phyloP scores from a whole-genome alignment of 179 eudicot genomes.

The Silene coronaria region DNA sequence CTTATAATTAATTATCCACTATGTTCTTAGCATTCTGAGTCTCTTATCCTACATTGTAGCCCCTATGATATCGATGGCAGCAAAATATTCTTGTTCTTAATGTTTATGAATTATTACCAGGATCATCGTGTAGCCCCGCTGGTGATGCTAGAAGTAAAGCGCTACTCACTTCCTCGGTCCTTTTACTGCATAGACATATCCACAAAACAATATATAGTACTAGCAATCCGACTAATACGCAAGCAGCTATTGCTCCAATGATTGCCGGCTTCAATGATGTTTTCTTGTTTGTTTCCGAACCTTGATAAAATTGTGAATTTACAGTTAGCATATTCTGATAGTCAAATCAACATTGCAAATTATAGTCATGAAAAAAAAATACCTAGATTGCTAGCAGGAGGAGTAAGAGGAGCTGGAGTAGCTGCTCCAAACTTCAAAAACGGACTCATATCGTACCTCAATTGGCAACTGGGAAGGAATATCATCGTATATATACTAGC shows the following conservation, averaged over 20 bases:
- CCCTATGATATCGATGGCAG: no score
- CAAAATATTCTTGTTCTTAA: no score
- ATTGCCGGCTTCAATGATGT: not conserved
- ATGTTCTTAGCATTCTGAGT: no score
- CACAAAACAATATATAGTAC: not conserved
- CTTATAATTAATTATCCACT: no score
- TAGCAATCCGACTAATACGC: not conserved
- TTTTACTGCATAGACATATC: not conserved
- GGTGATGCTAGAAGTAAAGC: not conserved
- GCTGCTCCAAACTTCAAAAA: conserved; percentile 16
- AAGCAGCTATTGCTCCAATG: not conserved
- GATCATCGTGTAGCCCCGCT: not conserved
- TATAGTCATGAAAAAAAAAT: not conserved
- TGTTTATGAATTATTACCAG: not conserved
- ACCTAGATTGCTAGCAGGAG: conserved; percentile 29
- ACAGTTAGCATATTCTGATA: not conserved
- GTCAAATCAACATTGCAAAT: not conserved
- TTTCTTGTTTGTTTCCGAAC: no score
- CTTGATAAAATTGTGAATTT: not conserved
- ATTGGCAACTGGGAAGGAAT: conserved; percentile 16
- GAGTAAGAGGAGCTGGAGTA: not conserved
- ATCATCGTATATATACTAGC: not conserved
- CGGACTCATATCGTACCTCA: conserved; percentile 14
- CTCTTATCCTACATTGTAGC: no score
- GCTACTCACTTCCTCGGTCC: not conserved